Conservation (phyloP, 148 eudicot genomes). For the Dianthus caryophyllus region DNA sequence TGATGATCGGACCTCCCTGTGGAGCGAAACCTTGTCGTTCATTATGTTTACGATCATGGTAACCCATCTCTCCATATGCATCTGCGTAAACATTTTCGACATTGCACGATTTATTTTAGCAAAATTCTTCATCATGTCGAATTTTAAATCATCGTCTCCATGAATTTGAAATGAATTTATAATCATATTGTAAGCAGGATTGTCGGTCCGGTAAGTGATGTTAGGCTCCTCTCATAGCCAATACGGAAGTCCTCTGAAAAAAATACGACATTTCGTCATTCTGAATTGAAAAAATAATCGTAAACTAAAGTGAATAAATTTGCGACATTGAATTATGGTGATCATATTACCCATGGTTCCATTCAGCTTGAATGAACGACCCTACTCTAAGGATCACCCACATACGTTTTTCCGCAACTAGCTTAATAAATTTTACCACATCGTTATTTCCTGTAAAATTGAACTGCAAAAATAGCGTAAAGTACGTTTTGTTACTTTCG, state of each 20-base stretch:
- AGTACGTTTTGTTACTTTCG: not conserved
- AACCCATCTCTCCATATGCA: conserved; percentile 62
- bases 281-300: too few species aligned
- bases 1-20: conserved; percentile 87
- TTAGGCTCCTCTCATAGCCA: conserved; percentile 65
- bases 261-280: not conserved
- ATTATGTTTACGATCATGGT: conserved; percentile 62
- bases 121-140: not conserved
- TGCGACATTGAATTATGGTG: not conserved
- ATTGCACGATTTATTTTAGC: not conserved
- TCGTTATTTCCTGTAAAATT: conserved; percentile 56
- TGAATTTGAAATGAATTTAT: not conserved
- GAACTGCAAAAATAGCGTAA: conserved; percentile 36
- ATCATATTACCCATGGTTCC: conserved; percentile 65
- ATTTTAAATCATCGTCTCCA: too few species aligned
- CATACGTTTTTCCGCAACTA: conserved; percentile 52
- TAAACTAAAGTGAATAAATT: not conserved
- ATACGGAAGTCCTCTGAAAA: conserved; percentile 77
- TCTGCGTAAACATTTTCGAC: too few species aligned
- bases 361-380: conserved; percentile 82
- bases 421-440: conserved; percentile 61
- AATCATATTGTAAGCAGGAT: conserved; percentile 71
- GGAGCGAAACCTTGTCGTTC: conserved; percentile 67
- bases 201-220: conserved; percentile 63
- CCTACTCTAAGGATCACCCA: conserved; percentile 64